These are phyloP conservation scores for Tylopilus cervinicoccineus DNA, from an alignment of 768 basidiomycete species.

Conservation along the genomic window DNA sequence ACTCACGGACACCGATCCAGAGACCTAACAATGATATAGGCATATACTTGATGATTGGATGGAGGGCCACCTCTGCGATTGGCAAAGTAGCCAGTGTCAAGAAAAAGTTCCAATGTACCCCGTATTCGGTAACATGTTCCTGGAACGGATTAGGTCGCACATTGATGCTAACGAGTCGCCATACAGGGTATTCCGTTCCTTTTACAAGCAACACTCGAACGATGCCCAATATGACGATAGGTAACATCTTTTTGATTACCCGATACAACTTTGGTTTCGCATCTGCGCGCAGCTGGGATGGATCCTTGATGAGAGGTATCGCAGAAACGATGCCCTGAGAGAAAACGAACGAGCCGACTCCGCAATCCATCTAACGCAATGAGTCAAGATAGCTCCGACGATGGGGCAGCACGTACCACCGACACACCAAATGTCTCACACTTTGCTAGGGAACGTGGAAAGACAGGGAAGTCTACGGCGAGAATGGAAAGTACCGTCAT, in stretches of 20 bases:
- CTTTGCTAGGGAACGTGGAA: slow-evolving; percentile 84
- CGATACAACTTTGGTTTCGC: slow-evolving; percentile 47
- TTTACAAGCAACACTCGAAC: slow-evolving; percentile 84
- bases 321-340: slow-evolving; percentile 93
- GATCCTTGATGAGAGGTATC: slow-evolving; percentile 68
- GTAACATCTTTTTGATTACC: slow-evolving; percentile 55
- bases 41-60: slow-evolving; percentile 55
- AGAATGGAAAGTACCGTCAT: slow-evolving; percentile 89
- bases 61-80: slow-evolving; percentile 61
- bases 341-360: slow-evolving; percentile 97
- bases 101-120: slow-evolving; percentile 99
- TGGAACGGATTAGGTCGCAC: slow-evolving; percentile 24
- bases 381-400: neutral
- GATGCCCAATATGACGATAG: slow-evolving; percentile 70
- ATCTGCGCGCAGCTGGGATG: slow-evolving; percentile 46
- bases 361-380: slow-evolving; percentile 83
- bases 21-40: slow-evolving; percentile 64
- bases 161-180: slow-evolving; percentile 13
- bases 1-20: slow-evolving; percentile 53
- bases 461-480: slow-evolving; percentile 93
- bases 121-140: slow-evolving; percentile 98
- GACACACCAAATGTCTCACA: slow-evolving; percentile 94
- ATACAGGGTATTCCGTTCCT: slow-evolving; percentile 88
- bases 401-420: slow-evolving; percentile 50
- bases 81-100: slow-evolving; percentile 85